These are phyloP conservation scores for Aureobasidium mangrovei DNA, from an alignment of 2,329 filamentous ascomycete species.

Conservation along the genomic window DNA sequence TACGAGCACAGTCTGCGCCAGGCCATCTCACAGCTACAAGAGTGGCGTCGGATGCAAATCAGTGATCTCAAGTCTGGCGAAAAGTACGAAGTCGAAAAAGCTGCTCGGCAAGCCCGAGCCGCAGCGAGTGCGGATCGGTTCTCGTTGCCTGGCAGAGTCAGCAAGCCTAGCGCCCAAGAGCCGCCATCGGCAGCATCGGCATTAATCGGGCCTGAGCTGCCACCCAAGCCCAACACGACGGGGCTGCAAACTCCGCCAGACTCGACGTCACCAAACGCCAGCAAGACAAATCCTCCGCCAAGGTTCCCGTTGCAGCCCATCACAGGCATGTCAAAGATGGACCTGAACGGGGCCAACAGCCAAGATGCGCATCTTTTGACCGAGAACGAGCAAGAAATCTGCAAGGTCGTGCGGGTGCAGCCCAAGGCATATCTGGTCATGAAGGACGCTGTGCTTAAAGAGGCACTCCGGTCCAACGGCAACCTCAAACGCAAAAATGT, in stretches of 20 bases:
- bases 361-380: conserved; percentile 80
- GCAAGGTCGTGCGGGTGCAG: conserved; percentile 72
- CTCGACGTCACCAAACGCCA: conserved; percentile 15
- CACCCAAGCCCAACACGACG: conserved; percentile 46
- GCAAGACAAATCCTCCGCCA: conserved; percentile 21
- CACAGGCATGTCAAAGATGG: conserved; percentile 51
- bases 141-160: conserved; percentile 8
- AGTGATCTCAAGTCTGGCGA: conserved; percentile 78
- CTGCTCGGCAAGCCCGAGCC: conserved; percentile 56
- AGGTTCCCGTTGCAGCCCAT: conserved; percentile 24
- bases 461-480: conserved; percentile 82
- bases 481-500: conserved; percentile 89
- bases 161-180: conserved; percentile 54
- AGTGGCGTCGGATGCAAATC: conserved; percentile 82
- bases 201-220: conserved; percentile 70
- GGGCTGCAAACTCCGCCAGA: conserved; percentile 34
- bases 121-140: conserved; percentile 72
- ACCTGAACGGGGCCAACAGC: conserved; percentile 64
- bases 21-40: conserved; percentile 82
- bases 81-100: conserved; percentile 87
- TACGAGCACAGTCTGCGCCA: conserved; percentile 87
- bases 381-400: conserved; percentile 76
- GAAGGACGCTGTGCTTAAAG: conserved; percentile 85
- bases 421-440: conserved; percentile 93
- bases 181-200: conserved; percentile 66